A percentile compares a stretch with the other conserved stretches of the same genome.
These are phyloP conservation scores for Suhomyces vadensis DNA, from an alignment of 805 yeast species.

Conservation along the genomic window DNA sequence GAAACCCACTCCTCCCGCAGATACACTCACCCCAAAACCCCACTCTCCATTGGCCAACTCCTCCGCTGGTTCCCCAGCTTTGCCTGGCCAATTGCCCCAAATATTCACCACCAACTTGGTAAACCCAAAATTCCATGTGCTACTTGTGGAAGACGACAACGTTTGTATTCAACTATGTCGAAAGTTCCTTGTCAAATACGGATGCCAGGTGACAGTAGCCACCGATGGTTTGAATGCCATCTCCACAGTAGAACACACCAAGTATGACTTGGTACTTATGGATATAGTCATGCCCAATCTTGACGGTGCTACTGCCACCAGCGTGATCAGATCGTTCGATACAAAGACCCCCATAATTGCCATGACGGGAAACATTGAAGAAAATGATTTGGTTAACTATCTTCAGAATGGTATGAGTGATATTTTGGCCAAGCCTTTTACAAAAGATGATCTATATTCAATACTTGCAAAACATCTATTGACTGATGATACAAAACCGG, in stretches of 20 bases:
- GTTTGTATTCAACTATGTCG: constrained; percentile 82
- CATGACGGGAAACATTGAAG: constrained; percentile 88
- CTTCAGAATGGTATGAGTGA: constrained; percentile 89
- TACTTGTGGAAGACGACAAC: constrained; percentile 77
- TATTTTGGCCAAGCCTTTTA: constrained; percentile 90
- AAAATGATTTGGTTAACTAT: constrained; percentile 76
- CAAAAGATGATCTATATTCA: constrained; percentile 77
- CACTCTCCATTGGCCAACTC: constrained; percentile 17
- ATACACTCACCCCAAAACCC: constrained; percentile 15
- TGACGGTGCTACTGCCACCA: constrained; percentile 89
- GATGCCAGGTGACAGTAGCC: constrained; percentile 90
- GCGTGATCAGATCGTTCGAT: constrained; percentile 83
- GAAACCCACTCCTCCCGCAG: constrained; percentile 12
- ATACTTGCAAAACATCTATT: constrained; percentile 75
- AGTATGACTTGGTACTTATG: constrained; percentile 76
- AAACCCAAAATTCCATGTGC: constrained; percentile 62
- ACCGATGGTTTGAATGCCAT: constrained; percentile 92
- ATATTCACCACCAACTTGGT: constrained; percentile 18
- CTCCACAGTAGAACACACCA: constrained; percentile 64
- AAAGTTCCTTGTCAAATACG: constrained; percentile 80
- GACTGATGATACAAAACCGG: constrained; percentile 24
- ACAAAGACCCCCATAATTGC: constrained; percentile 87
- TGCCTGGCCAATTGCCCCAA: constrained; percentile 9
- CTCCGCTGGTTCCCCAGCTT: constrained; percentile 16
- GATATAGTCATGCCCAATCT: constrained; percentile 88